phyloP scores from a whole-genome alignment of 768 basidiomycete species.

The Lactarius indigo region DNA sequence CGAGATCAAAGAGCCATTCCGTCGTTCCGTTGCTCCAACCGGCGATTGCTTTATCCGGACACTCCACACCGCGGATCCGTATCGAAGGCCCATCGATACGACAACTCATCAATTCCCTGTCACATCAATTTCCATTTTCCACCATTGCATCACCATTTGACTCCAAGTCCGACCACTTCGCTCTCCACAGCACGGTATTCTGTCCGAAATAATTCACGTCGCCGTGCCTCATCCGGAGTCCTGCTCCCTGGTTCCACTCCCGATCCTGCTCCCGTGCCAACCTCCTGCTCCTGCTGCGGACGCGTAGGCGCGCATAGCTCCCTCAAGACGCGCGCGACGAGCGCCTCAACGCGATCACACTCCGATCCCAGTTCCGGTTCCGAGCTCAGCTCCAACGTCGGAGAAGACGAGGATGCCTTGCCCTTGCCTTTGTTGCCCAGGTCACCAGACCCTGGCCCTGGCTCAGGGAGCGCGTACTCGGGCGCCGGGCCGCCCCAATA shows the following conservation, averaged over 20 bases:
- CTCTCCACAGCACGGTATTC: slow-evolving; percentile 82
- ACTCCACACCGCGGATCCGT: background rate
- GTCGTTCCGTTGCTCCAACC: background rate
- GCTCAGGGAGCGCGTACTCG: slow-evolving; percentile 30
- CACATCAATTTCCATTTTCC: background rate
- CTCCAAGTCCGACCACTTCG: slow-evolving; percentile 59
- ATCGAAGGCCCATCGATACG: background rate
- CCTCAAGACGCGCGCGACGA: slow-evolving; percentile 38
- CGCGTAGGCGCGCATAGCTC: slow-evolving; percentile 38
- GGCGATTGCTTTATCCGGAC: background rate
- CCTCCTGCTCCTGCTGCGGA: background rate
- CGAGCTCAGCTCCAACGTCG: background rate
- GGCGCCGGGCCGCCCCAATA: slow-evolving; percentile 61
- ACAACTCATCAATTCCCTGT: background rate
- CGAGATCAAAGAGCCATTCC: background rate
- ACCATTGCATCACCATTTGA: slow-evolving; percentile 18
- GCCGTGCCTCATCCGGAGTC: slow-evolving; percentile 38
- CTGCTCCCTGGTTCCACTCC: slow-evolving; percentile 31
- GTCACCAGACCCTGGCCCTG: background rate
- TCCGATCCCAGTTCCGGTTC: background rate
- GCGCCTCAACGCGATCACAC: slow-evolving; percentile 32
- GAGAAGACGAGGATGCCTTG: background rate
- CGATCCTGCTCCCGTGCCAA: background rate
- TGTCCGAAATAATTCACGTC: slow-evolving; percentile 62
- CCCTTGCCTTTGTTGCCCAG: background rate